A percentile compares a stretch with the other conserved stretches of the same genome.
phyloP scores from a whole-genome alignment of 2,329 filamentous ascomycete species.

The Bipolaris bicolor region DNA sequence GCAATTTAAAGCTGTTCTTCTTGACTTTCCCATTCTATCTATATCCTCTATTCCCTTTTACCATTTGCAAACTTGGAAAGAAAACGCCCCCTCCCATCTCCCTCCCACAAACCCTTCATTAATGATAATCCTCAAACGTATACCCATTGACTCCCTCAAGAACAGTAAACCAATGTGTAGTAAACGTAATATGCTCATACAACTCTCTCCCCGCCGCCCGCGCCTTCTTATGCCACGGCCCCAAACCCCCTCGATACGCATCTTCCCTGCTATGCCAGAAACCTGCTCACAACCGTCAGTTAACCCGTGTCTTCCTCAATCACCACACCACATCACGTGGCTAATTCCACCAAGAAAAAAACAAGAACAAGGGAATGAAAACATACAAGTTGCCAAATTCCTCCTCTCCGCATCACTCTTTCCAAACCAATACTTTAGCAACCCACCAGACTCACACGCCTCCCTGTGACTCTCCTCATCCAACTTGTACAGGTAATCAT shows the following conservation, averaged over 20 bases:
- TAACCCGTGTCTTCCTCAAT: not conserved
- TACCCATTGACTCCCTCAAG: conserved; percentile 68
- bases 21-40: not conserved
- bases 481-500: conserved; percentile 70
- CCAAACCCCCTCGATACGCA: conserved; percentile 65
- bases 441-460: conserved; percentile 77
- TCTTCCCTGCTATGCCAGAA: conserved; percentile 66
- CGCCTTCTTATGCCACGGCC: conserved; percentile 63
- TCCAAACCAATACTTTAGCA: conserved; percentile 95
- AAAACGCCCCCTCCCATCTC: not conserved
- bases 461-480: conserved; percentile 82
- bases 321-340: too few relatives aligned
- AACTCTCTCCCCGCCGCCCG: conserved; percentile 56
- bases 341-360: too few relatives aligned
- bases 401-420: conserved; percentile 69
- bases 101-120: conserved; percentile 3
- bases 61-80: not conserved
- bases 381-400: conserved; percentile 77
- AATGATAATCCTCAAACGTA: conserved; percentile 48
- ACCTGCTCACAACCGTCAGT: conserved; percentile 57
- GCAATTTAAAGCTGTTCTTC: conserved; percentile 40
- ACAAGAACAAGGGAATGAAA: conserved; percentile 11
- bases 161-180: conserved; percentile 62
- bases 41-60: conserved; percentile 1
- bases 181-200: conserved; percentile 53